These are phyloP conservation scores for Hypholoma sublateritium DNA, from an alignment of 768 basidiomycete species.

Conservation along the genomic window DNA sequence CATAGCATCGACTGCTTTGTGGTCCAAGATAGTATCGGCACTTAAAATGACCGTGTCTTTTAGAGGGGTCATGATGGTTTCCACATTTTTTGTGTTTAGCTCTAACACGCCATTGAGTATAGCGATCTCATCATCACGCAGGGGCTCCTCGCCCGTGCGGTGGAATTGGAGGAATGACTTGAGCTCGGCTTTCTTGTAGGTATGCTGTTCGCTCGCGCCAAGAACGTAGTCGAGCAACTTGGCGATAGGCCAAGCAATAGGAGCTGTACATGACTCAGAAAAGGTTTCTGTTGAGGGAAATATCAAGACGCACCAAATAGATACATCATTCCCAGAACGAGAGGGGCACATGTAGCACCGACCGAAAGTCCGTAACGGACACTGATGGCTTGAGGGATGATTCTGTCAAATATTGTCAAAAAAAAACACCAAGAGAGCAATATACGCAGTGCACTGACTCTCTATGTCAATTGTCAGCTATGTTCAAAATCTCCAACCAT, in stretches of 20 bases:
- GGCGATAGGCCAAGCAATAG: constrained; percentile 80
- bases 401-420: constrained; percentile 1
- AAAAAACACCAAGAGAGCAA: not conserved
- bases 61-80: constrained; percentile 82
- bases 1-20: constrained; percentile 76
- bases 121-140: constrained; percentile 79
- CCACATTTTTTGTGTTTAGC: constrained; percentile 72
- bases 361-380: constrained; percentile 81
- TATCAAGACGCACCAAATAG: constrained; percentile 37
- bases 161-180: constrained; percentile 82
- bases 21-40: constrained; percentile 76
- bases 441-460: constrained; percentile 45
- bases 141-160: constrained; percentile 71
- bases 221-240: constrained; percentile 81
- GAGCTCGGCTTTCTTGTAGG: constrained; percentile 82
- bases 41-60: constrained; percentile 84
- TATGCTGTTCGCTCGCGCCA: constrained; percentile 68
- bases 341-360: constrained; percentile 75
- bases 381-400: constrained; percentile 72
- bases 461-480: constrained; percentile 33
- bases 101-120: constrained; percentile 82
- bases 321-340: constrained; percentile 76
- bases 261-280: constrained; percentile 39
- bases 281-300: constrained; percentile 35
- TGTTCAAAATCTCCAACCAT: not conserved